Evolutionary conservation across 495 filamentous ascomycete genomes (phyloP).

Genomic region (Aspergillus haitiensis): DNA sequence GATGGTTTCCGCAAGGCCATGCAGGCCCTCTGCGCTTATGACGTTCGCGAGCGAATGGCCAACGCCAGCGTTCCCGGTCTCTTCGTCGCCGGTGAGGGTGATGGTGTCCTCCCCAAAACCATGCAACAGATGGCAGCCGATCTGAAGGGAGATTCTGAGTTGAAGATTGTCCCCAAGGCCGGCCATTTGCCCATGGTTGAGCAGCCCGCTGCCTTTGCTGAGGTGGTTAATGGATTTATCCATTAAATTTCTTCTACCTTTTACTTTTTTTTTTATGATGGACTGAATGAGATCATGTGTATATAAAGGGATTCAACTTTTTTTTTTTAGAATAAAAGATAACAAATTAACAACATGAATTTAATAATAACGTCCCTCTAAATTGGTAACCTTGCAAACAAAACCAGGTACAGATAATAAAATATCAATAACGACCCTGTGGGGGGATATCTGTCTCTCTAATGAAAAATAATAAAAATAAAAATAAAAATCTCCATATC

Average conservation of each 20-base stretch:
- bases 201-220: constrained; percentile 64
- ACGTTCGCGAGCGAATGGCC: constrained; percentile 65
- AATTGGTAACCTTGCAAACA: no score
- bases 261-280: neutral
- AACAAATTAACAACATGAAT: neutral
- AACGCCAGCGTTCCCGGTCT: constrained; percentile 57
- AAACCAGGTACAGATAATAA: no score
- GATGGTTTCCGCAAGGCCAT: constrained; percentile 69
- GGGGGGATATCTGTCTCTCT: no score
- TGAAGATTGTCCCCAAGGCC: constrained; percentile 61
- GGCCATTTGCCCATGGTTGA: constrained; percentile 86
- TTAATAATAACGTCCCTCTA: neutral
- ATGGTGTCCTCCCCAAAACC: constrained; percentile 72
- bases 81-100: constrained; percentile 68
- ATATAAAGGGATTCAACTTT: neutral
- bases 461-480: no score
- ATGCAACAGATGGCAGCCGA: constrained; percentile 70
- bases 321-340: neutral
- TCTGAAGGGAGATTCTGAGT: constrained; percentile 54
- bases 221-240: constrained; percentile 58
- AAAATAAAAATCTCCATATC: no score
- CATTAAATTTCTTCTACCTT: constrained; percentile 7
- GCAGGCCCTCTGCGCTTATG: constrained; percentile 73
- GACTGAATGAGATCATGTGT: constrained; percentile 6
- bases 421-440: no score